These are phyloP conservation scores for Cyclanthera cordifolia DNA, from an alignment of 306 rosid species.

Conservation along the genomic window DNA sequence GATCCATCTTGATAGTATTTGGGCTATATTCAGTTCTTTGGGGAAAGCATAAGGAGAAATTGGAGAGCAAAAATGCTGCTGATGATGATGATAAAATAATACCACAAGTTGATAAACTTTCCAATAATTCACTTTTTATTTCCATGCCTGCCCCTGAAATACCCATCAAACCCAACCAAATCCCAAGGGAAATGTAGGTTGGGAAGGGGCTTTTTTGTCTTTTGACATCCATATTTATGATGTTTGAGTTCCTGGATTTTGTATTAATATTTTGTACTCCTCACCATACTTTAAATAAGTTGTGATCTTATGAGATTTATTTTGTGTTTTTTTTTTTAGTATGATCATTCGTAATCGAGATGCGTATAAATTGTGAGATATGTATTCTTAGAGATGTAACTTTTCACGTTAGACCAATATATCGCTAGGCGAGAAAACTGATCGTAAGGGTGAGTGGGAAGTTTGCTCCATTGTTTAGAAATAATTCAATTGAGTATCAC, in stretches of 20 bases:
- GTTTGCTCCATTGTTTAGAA: too few species aligned
- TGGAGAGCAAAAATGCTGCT: slow-evolving; percentile 13
- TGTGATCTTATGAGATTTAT: not conserved
- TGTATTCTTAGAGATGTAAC: too few species aligned
- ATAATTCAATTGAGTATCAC: too few species aligned
- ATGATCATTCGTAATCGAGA: too few species aligned
- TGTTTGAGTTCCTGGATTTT: not conserved
- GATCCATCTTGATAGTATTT: slow-evolving; percentile 52
- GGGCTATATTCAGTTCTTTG: slow-evolving; percentile 78
- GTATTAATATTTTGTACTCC: not conserved
- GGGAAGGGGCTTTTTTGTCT: slow-evolving; percentile 9
- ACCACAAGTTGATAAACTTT: slow-evolving; percentile 41
- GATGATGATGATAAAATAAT: too few species aligned
- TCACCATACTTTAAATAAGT: not conserved
- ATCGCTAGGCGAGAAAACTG: too few species aligned
- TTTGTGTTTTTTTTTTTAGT: too few species aligned
- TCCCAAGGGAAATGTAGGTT: not conserved
- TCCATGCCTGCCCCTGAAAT: slow-evolving; percentile 24
- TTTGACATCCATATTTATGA: not conserved
- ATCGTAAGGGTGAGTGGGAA: too few species aligned
- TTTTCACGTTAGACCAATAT: too few species aligned
- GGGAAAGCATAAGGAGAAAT: slow-evolving; percentile 75
- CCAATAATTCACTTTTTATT: slow-evolving; percentile 21
- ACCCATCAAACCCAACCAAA: slow-evolving; percentile 17
- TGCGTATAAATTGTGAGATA: too few species aligned